Evolutionary conservation across 2,329 filamentous ascomycete genomes (phyloP).

Genomic region (Colletotrichum phormii): DNA sequence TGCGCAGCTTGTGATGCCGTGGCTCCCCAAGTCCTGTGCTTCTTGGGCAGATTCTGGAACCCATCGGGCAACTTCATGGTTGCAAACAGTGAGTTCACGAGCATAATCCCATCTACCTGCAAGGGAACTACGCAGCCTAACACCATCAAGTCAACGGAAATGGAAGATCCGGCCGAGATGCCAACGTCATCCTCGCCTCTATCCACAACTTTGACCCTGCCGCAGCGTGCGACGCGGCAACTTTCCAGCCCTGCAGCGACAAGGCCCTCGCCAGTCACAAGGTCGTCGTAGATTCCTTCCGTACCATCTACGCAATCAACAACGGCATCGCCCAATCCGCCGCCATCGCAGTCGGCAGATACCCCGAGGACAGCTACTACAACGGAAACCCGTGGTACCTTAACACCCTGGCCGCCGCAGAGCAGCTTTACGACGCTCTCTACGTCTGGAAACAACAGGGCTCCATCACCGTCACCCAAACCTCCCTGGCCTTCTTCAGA

Average conservation of each 20-base stretch:
- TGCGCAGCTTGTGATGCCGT: slow-evolving; percentile 72
- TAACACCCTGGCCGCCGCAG: slow-evolving; percentile 79
- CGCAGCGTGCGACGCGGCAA: slow-evolving; percentile 73
- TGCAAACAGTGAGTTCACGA: slow-evolving; percentile 68
- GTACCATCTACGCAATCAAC: slow-evolving; percentile 77
- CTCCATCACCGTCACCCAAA: slow-evolving; percentile 72
- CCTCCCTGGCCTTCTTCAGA: slow-evolving; percentile 78
- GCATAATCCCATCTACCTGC: not conserved
- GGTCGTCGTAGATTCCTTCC: slow-evolving; percentile 79
- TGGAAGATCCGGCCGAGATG: slow-evolving; percentile 76
- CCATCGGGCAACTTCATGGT: slow-evolving; percentile 66
- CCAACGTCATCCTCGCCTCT: slow-evolving; percentile 74
- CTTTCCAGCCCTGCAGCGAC: slow-evolving; percentile 83
- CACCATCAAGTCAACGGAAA: slow-evolving; percentile 60
- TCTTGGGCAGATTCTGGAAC: slow-evolving; percentile 80
- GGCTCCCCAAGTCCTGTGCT: slow-evolving; percentile 79
- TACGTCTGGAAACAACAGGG: slow-evolving; percentile 76
- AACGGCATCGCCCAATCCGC: slow-evolving; percentile 67
- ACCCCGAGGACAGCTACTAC: slow-evolving; percentile 80
- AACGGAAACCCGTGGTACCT: slow-evolving; percentile 87
- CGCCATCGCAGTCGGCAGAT: slow-evolving; percentile 74
- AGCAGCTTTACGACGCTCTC: slow-evolving; percentile 82
- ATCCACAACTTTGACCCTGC: slow-evolving; percentile 78
- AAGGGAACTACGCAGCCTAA: not conserved
- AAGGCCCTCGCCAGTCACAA: slow-evolving; percentile 81